A percentile compares a stretch with the other conserved stretches of the same genome.
These are phyloP conservation scores for Corchorus capsularis DNA, from an alignment of 345 rosid genomes.

Conservation along the genomic window DNA sequence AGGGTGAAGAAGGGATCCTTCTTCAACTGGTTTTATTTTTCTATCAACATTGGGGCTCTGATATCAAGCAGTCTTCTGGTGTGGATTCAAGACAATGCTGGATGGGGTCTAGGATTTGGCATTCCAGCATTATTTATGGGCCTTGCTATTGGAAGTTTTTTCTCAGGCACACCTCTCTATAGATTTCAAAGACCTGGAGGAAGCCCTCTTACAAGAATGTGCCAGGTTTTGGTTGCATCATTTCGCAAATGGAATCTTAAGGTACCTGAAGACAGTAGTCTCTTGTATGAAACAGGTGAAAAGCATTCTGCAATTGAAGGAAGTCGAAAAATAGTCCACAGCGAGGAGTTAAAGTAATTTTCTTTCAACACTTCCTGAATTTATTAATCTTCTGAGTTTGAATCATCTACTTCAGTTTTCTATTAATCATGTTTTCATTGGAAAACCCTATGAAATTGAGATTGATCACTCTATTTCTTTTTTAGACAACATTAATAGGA, in stretches of 20 bases:
- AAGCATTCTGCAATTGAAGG: constrained; percentile 69
- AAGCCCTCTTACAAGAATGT: constrained; percentile 84
- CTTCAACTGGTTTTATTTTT: constrained; percentile 95
- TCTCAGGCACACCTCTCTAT: constrained; percentile 83
- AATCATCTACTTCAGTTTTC: neutral
- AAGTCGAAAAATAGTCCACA: constrained; percentile 78
- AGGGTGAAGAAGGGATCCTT: constrained; percentile 85
- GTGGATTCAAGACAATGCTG: constrained; percentile 88
- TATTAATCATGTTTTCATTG: neutral
- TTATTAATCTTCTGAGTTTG: neutral
- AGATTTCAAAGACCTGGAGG: constrained; percentile 93
- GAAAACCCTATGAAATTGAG: neutral
- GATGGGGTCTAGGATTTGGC: constrained; percentile 96
- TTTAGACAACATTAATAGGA: neutral
- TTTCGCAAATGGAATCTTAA: constrained; percentile 58
- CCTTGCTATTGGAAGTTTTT: constrained; percentile 79
- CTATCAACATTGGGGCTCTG: constrained; percentile 87
- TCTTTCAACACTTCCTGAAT: neutral
- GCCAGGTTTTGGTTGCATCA: constrained; percentile 83
- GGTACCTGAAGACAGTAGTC: constrained; percentile 60
- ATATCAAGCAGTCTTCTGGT: constrained; percentile 83
- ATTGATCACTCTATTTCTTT: neutral
- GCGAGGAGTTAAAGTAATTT: constrained; percentile 58
- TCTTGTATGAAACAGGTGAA: constrained; percentile 74
- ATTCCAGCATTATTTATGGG: constrained; percentile 94